phyloP scores from a whole-genome alignment of 2,329 filamentous ascomycete genomes.

The Aspergillus caelatus region DNA sequence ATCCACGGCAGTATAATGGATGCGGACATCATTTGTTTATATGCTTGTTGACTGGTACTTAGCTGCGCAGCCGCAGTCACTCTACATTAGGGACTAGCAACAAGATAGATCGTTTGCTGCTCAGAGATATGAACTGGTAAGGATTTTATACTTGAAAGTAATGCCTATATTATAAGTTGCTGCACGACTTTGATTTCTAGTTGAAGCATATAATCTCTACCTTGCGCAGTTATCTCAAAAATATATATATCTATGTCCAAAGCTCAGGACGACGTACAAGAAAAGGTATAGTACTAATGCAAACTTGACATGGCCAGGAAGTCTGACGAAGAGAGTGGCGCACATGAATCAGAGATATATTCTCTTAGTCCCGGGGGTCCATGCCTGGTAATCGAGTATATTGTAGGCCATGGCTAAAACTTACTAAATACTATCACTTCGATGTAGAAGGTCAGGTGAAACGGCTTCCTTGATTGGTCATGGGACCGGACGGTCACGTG shows the following conservation, averaged over 20 bases:
- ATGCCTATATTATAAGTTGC: no score
- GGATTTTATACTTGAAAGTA: no score
- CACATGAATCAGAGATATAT: not conserved
- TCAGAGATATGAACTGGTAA: not conserved
- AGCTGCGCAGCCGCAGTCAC: not conserved
- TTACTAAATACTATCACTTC: not conserved
- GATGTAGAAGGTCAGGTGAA: not conserved
- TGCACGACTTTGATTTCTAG: not conserved
- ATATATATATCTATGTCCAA: not conserved
- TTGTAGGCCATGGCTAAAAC: not conserved
- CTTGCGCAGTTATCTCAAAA: no score
- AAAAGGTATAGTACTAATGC: not conserved
- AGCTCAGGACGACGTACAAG: not conserved
- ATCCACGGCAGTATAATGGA: not conserved
- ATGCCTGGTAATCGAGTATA: not conserved
- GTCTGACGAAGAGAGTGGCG: not conserved
- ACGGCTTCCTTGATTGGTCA: not conserved
- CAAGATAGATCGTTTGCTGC: not conserved
- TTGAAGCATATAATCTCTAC: no score
- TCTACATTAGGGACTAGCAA: not conserved
- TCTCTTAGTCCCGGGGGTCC: not conserved
- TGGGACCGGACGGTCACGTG: slow-evolving; percentile 26
- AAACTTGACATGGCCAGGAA: not conserved
- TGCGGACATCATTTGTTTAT: not conserved
- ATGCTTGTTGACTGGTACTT: not conserved